phyloP scores from a whole-genome alignment of 805 yeast genomes.

The Brettanomyces nanus region DNA sequence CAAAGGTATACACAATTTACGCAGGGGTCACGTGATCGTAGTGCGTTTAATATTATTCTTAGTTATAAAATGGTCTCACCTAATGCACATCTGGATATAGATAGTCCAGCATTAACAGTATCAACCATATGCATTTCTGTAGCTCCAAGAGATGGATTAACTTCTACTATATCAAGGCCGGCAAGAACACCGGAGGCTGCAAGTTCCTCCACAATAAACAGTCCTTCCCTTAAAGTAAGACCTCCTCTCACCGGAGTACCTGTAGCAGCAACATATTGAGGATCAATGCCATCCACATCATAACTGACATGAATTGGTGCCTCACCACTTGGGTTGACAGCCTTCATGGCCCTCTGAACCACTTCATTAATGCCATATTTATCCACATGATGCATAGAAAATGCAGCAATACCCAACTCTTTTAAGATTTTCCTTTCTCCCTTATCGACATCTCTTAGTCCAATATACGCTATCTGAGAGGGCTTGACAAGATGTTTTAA shows the following conservation, averaged over 20 bases:
- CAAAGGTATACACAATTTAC: no score
- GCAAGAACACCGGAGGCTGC: conserved; percentile 85
- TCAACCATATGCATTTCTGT: conserved; percentile 67
- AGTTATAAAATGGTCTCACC: conserved; percentile 75
- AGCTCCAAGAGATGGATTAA: conserved; percentile 83
- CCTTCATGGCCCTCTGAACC: conserved; percentile 80
- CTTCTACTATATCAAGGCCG: conserved; percentile 88
- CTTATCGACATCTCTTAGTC: conserved; percentile 85
- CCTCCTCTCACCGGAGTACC: conserved; percentile 99
- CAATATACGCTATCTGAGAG: conserved; percentile 79
- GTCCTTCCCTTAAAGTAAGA: conserved; percentile 85
- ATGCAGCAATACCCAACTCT: conserved; percentile 71
- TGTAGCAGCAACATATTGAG: conserved; percentile 89
- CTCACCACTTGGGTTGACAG: conserved; percentile 61
- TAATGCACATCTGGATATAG: conserved; percentile 86
- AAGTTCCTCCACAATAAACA: conserved; percentile 83
- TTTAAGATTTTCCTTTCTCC: conserved; percentile 73
- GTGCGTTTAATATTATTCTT: no score
- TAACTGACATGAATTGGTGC: conserved; percentile 82
- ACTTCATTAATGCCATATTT: conserved; percentile 88
- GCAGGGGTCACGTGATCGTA: no score
- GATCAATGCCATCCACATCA: conserved; percentile 97
- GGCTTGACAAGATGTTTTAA: conserved; percentile 57
- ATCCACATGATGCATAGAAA: conserved; percentile 93
- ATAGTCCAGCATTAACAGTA: conserved; percentile 84